These are phyloP conservation scores for Kodamaea laetipori DNA, from an alignment of 805 yeast genomes.

Conservation along the genomic window DNA sequence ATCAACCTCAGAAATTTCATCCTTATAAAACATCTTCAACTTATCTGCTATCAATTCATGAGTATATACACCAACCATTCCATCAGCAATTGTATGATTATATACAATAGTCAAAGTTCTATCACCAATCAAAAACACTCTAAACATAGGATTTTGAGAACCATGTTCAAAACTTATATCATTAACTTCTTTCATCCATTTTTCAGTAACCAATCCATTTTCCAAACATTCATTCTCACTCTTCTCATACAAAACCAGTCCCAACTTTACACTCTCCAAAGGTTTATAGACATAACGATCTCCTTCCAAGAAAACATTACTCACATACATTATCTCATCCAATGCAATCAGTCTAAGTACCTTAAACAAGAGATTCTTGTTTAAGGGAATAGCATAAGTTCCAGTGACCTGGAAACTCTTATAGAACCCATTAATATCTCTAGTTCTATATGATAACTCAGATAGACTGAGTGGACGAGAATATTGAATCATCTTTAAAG, in stretches of 20 bases:
- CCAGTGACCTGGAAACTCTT: conserved; percentile 36
- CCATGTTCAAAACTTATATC: conserved; percentile 25
- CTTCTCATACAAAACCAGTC: conserved; percentile 26
- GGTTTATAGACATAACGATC: conserved; percentile 25
- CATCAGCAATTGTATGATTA: conserved; percentile 45
- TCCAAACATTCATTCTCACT: conserved; percentile 14
- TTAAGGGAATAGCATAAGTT: conserved; percentile 27
- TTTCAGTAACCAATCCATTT: conserved; percentile 27
- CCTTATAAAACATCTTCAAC: conserved; percentile 22
- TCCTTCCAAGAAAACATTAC: conserved; percentile 28
- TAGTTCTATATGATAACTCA: conserved; percentile 37
- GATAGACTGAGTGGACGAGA: conserved; percentile 30
- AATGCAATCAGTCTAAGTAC: conserved; percentile 35
- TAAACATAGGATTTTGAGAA: conserved; percentile 30
- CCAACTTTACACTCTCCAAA: conserved; percentile 21
- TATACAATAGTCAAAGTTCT: conserved; percentile 26
- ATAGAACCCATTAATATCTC: conserved; percentile 31
- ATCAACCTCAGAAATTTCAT: not conserved
- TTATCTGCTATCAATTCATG: conserved; percentile 37
- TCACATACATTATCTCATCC: conserved; percentile 35
- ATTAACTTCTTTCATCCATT: conserved; percentile 27
- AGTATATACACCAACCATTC: conserved; percentile 34
- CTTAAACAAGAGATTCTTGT: conserved; percentile 20
- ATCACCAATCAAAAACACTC: conserved; percentile 26
- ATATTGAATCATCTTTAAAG: not conserved